Base-by-base conservation (phyloP, 495 filamentous ascomycete genomes). In the Talaromyces thailandensis region DNA sequence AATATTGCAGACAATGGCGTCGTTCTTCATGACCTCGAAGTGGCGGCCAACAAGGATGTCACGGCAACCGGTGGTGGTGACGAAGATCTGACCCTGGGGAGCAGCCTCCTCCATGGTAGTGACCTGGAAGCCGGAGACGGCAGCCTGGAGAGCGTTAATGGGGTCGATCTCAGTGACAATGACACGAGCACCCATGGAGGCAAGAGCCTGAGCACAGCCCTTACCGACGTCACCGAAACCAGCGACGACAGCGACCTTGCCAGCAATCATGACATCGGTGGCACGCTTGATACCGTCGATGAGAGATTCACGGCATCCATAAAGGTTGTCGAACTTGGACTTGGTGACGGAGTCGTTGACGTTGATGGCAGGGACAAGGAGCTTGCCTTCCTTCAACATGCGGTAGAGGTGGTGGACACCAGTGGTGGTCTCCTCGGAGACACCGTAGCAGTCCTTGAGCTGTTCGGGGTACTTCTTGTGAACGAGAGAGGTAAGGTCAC, bases 241-340 rank as follows among this genome's bases (percentile, higher is more conserved):
- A 68, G 94, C 94, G 69, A 98, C 95, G 65, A 98, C 92, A 60
- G 86, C 93, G 66, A 97, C 85, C 88, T 98, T 98, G 73, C 94
- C 95, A 69, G 95, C 94, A 83, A 98, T 92, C 94, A 98, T 98
- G 76, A 98, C 94, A 83, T 98, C 94, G 73, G 94, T 98, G 62
- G 94, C 94, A 81, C 94, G 93, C 89, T 98, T 98, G 86, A 98
- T 98, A 78, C 94, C 94, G 77, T 98, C 94, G 66, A 98, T 88
- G 71, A 98, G 87, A 63, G 94, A 97, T 83, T 98, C 94, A 74
- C 91, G 88, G 90, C 94, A 98, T 67, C 95, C 95, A 84, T 98
- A 98, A 62, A 98, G 83, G 85, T 98, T 98, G 86, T 98, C 94
- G 76, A 98, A 98, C 84, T 98, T 98, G 80, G 92, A 96, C 88